A percentile compares a stretch with the other conserved stretches of the same genome.
Evolutionary conservation across 192 early-diverging fungal genomes (phyloP).

Genomic region (Podila epicladia): DNA sequence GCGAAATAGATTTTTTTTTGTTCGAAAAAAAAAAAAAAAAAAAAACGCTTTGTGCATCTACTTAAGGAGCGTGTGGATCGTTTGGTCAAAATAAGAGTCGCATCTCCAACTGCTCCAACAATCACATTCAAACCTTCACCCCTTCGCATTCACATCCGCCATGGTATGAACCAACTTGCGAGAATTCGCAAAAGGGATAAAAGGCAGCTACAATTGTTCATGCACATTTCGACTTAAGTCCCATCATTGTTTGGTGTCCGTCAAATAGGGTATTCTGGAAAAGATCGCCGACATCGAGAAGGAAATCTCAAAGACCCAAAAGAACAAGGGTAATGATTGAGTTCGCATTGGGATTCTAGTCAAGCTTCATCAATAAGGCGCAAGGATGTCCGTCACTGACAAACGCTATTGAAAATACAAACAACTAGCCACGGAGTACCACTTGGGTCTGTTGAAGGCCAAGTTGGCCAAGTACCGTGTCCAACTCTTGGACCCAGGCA

Average conservation of each 20-base stretch:
- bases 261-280: slow-evolving; percentile 77
- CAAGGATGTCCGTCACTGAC: too few species aligned
- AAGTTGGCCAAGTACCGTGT: slow-evolving; percentile 89
- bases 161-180: slow-evolving; percentile 20
- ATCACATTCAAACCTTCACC: slow-evolving; percentile 5
- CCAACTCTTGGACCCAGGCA: slow-evolving; percentile 79
- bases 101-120: slow-evolving; percentile 19
- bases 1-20: background rate
- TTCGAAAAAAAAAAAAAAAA: background rate
- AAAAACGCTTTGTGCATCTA: background rate
- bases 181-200: background rate
- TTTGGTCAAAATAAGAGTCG: background rate
- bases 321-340: slow-evolving; percentile 87
- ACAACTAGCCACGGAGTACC: slow-evolving; percentile 89
- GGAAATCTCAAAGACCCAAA: slow-evolving; percentile 95
- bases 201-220: background rate
- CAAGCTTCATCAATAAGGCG: background rate
- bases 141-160: slow-evolving; percentile 8
- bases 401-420: too few species aligned
- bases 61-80: background rate
- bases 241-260: background rate
- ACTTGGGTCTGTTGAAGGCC: slow-evolving; percentile 97
- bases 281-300: slow-evolving; percentile 91
- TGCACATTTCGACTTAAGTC: background rate
- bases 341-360: background rate